phyloP scores from a whole-genome alignment of 2,329 filamentous ascomycete species.

The Fusarium domesticum region DNA sequence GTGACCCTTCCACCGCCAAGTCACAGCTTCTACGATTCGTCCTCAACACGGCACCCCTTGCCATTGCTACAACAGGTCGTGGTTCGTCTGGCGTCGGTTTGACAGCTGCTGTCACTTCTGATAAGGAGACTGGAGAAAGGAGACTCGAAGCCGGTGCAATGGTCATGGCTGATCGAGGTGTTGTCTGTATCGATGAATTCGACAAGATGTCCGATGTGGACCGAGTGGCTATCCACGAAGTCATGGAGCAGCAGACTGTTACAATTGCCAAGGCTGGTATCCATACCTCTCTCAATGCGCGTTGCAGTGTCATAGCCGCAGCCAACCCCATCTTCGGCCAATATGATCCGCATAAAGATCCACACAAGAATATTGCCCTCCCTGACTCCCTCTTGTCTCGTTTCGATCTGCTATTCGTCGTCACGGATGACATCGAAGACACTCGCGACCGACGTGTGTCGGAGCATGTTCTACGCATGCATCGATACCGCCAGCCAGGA shows the following conservation, averaged over 20 bases:
- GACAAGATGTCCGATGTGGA: conserved; percentile 99
- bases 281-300: conserved; percentile 92
- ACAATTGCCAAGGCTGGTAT: conserved; percentile 99
- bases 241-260: conserved; percentile 99
- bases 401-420: conserved; percentile 97
- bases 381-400: conserved; percentile 94
- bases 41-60: conserved; percentile 90
- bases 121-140: conserved; percentile 96
- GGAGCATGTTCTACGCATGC: conserved; percentile 96
- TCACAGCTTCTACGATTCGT: conserved; percentile 98
- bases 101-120: conserved; percentile 90
- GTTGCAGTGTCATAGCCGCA: conserved; percentile 93
- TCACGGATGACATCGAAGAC: conserved; percentile 98
- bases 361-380: conserved; percentile 96
- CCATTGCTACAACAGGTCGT: conserved; percentile 94
- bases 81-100: conserved; percentile 97
- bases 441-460: conserved; percentile 85
- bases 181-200: conserved; percentile 98
- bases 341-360: conserved; percentile 97
- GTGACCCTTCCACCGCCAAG: conserved; percentile 96
- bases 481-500: conserved; percentile 87
- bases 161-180: conserved; percentile 94
- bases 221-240: conserved; percentile 97
- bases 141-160: conserved; percentile 96
- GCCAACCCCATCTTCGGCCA: conserved; percentile 98